phyloP scores from a whole-genome alignment of 2,329 filamentous ascomycete species.

The Neoarthrinium moseri region DNA sequence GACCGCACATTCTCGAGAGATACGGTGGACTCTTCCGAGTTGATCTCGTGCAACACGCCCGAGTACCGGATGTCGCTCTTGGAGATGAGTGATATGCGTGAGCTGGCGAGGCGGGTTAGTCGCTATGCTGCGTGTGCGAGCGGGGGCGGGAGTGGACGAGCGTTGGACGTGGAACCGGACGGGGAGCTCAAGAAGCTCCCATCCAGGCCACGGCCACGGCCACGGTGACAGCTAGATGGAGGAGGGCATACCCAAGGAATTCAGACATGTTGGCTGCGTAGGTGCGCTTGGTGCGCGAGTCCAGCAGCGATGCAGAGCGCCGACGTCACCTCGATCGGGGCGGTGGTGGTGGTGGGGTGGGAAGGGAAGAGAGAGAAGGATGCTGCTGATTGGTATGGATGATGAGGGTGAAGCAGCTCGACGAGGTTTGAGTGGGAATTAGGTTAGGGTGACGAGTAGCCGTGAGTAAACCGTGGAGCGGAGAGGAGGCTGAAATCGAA shows the following conservation, averaged over 20 bases:
- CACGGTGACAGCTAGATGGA: conserved; percentile 6
- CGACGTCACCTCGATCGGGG: conserved; percentile 13
- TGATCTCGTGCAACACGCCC: conserved; percentile 95
- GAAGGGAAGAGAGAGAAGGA: too few species aligned
- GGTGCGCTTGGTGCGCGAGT: conserved; percentile 23
- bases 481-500: conserved; percentile 10
- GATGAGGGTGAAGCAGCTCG: too few species aligned
- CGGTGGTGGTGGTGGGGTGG: background rate
- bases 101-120: conserved; percentile 49
- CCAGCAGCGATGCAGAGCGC: conserved; percentile 1
- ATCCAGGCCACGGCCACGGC: background rate
- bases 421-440: too few species aligned
- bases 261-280: conserved; percentile 48
- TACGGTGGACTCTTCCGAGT: conserved; percentile 94
- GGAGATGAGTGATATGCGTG: conserved; percentile 93
- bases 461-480: background rate
- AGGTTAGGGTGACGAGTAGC: background rate
- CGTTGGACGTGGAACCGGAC: too few species aligned
- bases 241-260: conserved; percentile 52
- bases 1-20: conserved; percentile 95
- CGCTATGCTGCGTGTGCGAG: too few species aligned
- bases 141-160: too few species aligned
- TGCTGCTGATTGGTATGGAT: conserved; percentile 2
- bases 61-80: conserved; percentile 99
- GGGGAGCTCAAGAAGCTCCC: too few species aligned